Conservation (phyloP, 108 stramenopile species). For the Nannochloropsis gaditana region DNA sequence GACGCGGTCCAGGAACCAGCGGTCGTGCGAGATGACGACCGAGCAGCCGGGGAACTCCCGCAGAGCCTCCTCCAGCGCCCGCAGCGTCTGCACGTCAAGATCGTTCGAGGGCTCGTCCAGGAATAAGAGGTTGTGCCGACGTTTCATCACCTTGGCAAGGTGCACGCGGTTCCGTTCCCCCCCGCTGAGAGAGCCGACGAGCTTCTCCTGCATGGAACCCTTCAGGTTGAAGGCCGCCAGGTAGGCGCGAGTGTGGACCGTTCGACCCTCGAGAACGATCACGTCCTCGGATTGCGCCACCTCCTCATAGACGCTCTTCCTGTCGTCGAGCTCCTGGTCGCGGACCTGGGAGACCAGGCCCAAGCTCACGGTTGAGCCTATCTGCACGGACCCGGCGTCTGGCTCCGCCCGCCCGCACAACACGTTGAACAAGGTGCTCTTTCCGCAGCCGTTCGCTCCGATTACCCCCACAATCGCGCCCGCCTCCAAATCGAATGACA, state of each 20-base stretch:
- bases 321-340: constrained; percentile 63
- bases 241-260: constrained; percentile 76
- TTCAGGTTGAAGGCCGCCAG: constrained; percentile 86
- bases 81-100: constrained; percentile 79
- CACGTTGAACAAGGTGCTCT: constrained; percentile 80
- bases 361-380: constrained; percentile 77
- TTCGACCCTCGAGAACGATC: constrained; percentile 27
- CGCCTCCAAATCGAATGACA: constrained; percentile 72
- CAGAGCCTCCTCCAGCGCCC: constrained; percentile 86
- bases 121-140: constrained; percentile 70
- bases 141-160: constrained; percentile 74
- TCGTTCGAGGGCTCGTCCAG: constrained; percentile 93
- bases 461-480: constrained; percentile 84
- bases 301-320: constrained; percentile 82
- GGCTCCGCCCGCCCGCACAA: constrained; percentile 63
- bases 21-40: constrained; percentile 88
- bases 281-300: constrained; percentile 58
- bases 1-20: constrained; percentile 80
- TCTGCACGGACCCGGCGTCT: constrained; percentile 70
- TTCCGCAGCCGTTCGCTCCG: constrained; percentile 72
- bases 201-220: constrained; percentile 69
- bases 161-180: constrained; percentile 90
- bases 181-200: constrained; percentile 71
- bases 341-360: constrained; percentile 80
- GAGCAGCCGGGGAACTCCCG: constrained; percentile 86